Conservation (phyloP, 352 stramenopile genomes). For the Globisporangium viniferum region DNA sequence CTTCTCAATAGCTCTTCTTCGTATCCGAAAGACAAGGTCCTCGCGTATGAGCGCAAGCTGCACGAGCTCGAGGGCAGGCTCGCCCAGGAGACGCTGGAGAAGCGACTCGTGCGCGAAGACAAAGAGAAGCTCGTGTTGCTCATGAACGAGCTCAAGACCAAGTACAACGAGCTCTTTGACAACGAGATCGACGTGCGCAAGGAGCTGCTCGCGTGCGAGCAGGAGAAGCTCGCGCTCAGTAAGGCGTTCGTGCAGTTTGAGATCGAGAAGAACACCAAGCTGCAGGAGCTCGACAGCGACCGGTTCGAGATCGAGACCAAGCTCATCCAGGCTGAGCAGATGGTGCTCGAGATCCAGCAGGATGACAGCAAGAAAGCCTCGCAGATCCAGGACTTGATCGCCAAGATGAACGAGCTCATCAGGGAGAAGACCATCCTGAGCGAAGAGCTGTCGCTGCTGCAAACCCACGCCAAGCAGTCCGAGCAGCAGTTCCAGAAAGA, state of each 20-base stretch:
- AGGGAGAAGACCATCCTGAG: constrained; percentile 34
- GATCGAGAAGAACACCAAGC: constrained; percentile 36
- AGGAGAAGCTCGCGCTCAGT: constrained; percentile 65
- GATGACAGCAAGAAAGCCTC: constrained; percentile 49
- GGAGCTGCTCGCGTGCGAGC: constrained; percentile 56
- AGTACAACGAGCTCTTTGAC: constrained; percentile 63
- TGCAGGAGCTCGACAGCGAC: constrained; percentile 49
- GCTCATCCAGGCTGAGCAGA: constrained; percentile 55
- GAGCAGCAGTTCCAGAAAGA: constrained; percentile 33
- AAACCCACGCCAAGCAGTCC: constrained; percentile 27
- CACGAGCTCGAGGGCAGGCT: constrained; percentile 45
- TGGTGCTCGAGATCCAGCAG: constrained; percentile 61
- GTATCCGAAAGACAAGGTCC: constrained; percentile 5
- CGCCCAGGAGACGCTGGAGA: constrained; percentile 36
- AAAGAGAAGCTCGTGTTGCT: constrained; percentile 39
- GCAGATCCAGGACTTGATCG: constrained; percentile 54
- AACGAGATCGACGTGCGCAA: constrained; percentile 54
- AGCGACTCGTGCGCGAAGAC: constrained; percentile 42
- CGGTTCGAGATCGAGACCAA: constrained; percentile 67
- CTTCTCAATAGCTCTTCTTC: neutral
- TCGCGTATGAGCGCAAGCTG: constrained; percentile 26
- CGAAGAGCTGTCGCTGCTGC: constrained; percentile 36
- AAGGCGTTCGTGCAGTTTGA: constrained; percentile 71
- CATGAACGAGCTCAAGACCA: constrained; percentile 44
- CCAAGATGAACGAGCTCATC: constrained; percentile 54